Evolutionary conservation across 2,329 filamentous ascomycete genomes (phyloP).

Genomic region (Dactylonectria estremocensis): DNA sequence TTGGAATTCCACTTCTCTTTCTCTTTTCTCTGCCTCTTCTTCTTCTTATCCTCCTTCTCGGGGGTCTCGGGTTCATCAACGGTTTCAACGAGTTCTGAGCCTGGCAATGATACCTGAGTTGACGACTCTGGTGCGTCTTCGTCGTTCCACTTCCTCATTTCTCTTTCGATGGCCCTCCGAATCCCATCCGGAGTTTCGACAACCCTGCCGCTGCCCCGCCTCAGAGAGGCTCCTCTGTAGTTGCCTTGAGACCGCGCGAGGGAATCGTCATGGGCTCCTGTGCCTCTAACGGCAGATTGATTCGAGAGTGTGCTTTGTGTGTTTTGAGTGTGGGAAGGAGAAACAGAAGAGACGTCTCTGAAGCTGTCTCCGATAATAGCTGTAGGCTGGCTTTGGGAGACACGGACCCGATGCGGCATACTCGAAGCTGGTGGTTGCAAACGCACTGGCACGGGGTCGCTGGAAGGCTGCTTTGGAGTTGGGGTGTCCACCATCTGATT

Average conservation of each 20-base stretch:
- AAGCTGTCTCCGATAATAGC: not conserved
- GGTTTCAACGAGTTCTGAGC: not conserved
- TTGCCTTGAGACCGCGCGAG: not conserved
- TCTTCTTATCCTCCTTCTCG: too few relatives aligned
- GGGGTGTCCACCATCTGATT: not conserved
- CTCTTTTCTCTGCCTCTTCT: too few relatives aligned
- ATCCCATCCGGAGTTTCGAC: constrained; percentile 24
- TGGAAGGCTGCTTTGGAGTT: not conserved
- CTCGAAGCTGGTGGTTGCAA: not conserved
- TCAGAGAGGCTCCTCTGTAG: constrained; percentile 26
- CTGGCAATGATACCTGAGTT: not conserved
- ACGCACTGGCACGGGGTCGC: not conserved
- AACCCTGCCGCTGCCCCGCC: constrained; percentile 21
- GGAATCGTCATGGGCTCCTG: constrained; percentile 26
- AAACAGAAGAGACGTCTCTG: not conserved
- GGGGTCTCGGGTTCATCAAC: too few relatives aligned
- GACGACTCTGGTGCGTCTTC: not conserved
- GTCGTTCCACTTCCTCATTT: not conserved
- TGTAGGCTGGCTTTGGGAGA: not conserved
- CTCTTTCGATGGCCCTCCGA: not conserved
- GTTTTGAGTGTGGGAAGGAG: not conserved
- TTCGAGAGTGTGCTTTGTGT: not conserved
- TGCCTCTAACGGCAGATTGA: not conserved
- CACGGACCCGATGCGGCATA: not conserved
- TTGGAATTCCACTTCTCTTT: too few relatives aligned